Evolutionary conservation across 2,329 filamentous ascomycete genomes (phyloP), one percentile per base, ranked within the genome.

Genomic region (Fusarium falciforme): DNA sequence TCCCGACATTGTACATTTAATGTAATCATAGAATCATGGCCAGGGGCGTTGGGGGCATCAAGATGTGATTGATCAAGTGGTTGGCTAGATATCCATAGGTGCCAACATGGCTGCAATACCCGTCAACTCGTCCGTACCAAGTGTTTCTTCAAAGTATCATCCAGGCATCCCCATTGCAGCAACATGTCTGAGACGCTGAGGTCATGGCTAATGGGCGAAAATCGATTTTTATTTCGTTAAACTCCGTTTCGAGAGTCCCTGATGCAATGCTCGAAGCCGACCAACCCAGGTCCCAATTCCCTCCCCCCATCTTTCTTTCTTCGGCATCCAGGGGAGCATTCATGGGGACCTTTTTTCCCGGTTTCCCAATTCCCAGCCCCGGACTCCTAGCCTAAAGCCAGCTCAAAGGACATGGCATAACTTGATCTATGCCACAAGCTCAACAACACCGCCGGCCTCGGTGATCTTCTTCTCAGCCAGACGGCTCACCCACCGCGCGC

Each of bases 401-500:
- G 55, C 55, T 58, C 55, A 71, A 64, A 67, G 66, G 55, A 69
- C 65, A 73, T 71, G 74, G 65, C 66, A 64, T 55, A 64, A 61
- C 33, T 62, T 47, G 78, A 52, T 81, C 84, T 86, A 98, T 88
- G 95, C 95, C 83, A 98, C 94, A 85, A 98, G 91, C 91, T 98
- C 94, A 82, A 97, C 89, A 83, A 98, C 94, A 87, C 96, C 96
- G 86, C 96, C 96, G 82, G 95, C 96, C 87, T 96, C 94, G 85
- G 94, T 97, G 88, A 99, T 98, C 93, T 99, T 99, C 89, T 94
- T 90, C 93, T 99, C 96, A 79, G 96, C 96, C 86, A 98, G 92
- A 85, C 93, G 93, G 90, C 92, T 95, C 87, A 99, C 94, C 90
- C 95, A 98, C 85, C 96, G 90, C 80, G 96, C 96, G 84, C 94